Percentiles rank a stretch among this genome's conserved stretches.
Conservation (phyloP, 805 yeast genomes). For the Yarrowia alimentaria region DNA sequence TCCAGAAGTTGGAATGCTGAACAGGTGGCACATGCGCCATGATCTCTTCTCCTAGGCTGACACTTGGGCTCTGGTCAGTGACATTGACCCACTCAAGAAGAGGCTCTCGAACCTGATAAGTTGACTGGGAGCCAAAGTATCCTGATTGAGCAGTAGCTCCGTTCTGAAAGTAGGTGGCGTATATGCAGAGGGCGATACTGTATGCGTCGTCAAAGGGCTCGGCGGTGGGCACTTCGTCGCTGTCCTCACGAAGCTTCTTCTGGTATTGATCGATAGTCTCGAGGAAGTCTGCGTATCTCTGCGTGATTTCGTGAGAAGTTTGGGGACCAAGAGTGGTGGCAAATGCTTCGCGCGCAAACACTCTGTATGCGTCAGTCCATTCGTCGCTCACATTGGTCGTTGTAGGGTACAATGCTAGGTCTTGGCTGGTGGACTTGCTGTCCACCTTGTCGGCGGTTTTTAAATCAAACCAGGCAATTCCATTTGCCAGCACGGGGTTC, state of each 20-base stretch:
- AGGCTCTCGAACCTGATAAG: constrained; percentile 13
- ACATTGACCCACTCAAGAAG: constrained; percentile 38
- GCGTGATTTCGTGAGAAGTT: not conserved
- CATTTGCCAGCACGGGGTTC: constrained; percentile 10
- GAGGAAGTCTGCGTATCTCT: constrained; percentile 8
- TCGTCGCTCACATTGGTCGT: constrained; percentile 10
- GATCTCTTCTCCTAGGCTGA: constrained; percentile 30
- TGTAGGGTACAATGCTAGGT: constrained; percentile 6
- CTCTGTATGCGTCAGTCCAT: constrained; percentile 11
- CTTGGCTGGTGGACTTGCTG: constrained; percentile 5
- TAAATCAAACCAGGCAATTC: constrained; percentile 22
- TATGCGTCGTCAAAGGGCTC: constrained; percentile 17
- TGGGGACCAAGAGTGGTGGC: constrained; percentile 4
- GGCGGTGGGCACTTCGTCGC: not conserved
- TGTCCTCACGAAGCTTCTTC: not conserved
- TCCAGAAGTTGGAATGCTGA: constrained; percentile 32
- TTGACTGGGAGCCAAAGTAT: constrained; percentile 8
- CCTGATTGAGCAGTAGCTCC: not conserved
- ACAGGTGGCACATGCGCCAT: constrained; percentile 30
- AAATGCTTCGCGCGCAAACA: constrained; percentile 6
- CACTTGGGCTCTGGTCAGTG: constrained; percentile 32
- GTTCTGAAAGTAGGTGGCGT: constrained; percentile 6
- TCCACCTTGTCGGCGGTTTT: not conserved
- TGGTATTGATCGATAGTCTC: constrained; percentile 5
- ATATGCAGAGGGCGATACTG: constrained; percentile 10